Base-by-base conservation (phyloP, 73 alveolate species). In the Halteria grandinella region DNA sequence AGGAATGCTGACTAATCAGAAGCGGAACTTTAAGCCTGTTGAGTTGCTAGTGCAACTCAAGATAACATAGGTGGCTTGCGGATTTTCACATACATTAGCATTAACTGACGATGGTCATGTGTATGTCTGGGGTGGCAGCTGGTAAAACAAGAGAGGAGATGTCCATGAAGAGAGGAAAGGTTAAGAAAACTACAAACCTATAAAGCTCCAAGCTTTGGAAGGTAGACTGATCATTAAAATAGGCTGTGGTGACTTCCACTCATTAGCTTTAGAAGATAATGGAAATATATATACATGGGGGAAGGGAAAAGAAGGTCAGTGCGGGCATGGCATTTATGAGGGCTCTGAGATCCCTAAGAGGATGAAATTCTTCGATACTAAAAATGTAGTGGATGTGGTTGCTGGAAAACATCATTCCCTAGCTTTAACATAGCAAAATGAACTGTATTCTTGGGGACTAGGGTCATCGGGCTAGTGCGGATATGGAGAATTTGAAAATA, bases 351-450 rank as follows among this genome's bases (percentile, higher is more conserved):
- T 44, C 27, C 98, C 99, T 25, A 51, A 70, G 82, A 83, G 79
- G 54, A 81, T 91, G 6, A 90, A 85, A 41, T 88, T 77, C 83
- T 87, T 94, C 70, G 88, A 79, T 20, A 81, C 78, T 33, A 90
- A 90, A 36, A 89, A 63, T 44, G 55, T 95, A 8, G 63, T 18
- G 4, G 81, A 76, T 64, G 79, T 96, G 31, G 64, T 95, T 11
- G 97, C 98, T 66, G 99, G 99, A 10, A 98, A 97, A 39, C 96
- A 91, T 89, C 99, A 96, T 80, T 92, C 98, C 48, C 66, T 96
- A 72, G 98, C 96, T 3, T 51, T 91, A 53, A 92, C 95, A 77
- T 84, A 86, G 34, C 88, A 89, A 47, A 86, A 91, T 43, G 96
- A 93, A 57, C 69, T 96, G 32, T 96, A 79, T 79, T 95, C 96